Base-by-base conservation (phyloP, 202 grass and related monocot genomes). In the Zizania palustris region DNA sequence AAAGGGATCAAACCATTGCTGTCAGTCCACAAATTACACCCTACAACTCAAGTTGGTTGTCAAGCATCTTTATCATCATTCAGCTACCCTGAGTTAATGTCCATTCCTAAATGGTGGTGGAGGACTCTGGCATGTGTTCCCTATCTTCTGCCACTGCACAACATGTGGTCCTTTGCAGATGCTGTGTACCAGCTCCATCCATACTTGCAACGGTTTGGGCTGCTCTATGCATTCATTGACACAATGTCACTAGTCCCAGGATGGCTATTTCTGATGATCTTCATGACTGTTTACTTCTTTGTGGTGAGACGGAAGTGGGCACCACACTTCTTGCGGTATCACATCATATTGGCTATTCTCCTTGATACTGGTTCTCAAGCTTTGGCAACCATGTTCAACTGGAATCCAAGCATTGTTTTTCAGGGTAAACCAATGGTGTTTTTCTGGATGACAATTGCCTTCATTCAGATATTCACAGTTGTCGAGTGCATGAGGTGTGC, bases 51-150 rank as follows among this genome's bases (percentile, higher is more conserved):
- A 80, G 70, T 88, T 72, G 11, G 34, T 15, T 88, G 86, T 66
- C 81, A 60, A 71, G 86, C 81, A 60, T 80, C 76, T 76, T 84
- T 88, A 71, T 50, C 81, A 0, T 80, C 86, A 11, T 95, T 87
- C 65, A 88, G 81, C 60, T 95, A 77, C 34, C 92, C 92, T 40
- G 75, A 88, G 72, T 70, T 95, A 78, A 48, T 77, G 50, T 85
- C 82, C 35, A 88, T 83, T 74, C 88, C 92, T 10, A 91, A 60
- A 75, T 95, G 92, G 92, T 91, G 92, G 92, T 95, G 92, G 92
- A 86, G 92, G 67, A 77, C 84, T 46, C 71, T 95, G 65, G 88
- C 86, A 38, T 91, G 84, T 56, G 85, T 95, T 38, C 88, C 88
- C 5, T 95, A 91, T 80, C 86, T 89, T 67, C 84, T 95, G 60